Evolutionary conservation across 805 yeast genomes (phyloP).

Genomic region (Teunomyces tritomae): DNA sequence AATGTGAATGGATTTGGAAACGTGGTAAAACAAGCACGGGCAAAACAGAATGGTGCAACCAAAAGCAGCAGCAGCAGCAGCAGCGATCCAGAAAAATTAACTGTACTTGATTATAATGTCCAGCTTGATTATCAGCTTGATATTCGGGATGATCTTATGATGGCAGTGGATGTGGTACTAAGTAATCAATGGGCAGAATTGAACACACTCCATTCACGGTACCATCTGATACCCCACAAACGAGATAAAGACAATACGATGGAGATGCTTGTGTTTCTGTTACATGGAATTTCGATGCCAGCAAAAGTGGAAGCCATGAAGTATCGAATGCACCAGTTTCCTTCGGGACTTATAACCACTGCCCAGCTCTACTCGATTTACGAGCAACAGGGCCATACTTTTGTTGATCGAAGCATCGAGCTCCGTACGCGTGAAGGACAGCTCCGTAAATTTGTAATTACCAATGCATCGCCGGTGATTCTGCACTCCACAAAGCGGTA

Average conservation of each 20-base stretch:
- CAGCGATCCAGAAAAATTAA: slow-evolving; percentile 4
- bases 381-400: slow-evolving; percentile 44
- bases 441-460: slow-evolving; percentile 39
- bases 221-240: slow-evolving; percentile 14
- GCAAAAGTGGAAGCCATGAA: slow-evolving; percentile 37
- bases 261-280: slow-evolving; percentile 32
- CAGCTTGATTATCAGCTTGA: slow-evolving; percentile 39
- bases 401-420: slow-evolving; percentile 48
- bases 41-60: neutral
- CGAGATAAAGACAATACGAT: slow-evolving; percentile 5
- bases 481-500: slow-evolving; percentile 32
- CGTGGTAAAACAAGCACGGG: neutral
- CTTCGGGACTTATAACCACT: slow-evolving; percentile 39
- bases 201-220: slow-evolving; percentile 24
- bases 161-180: slow-evolving; percentile 32
- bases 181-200: slow-evolving; percentile 40
- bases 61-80: neutral
- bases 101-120: slow-evolving; percentile 34
- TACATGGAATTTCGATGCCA: slow-evolving; percentile 31
- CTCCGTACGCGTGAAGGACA: slow-evolving; percentile 32
- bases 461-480: slow-evolving; percentile 45
- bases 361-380: slow-evolving; percentile 51
- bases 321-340: slow-evolving; percentile 32
- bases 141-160: slow-evolving; percentile 24
- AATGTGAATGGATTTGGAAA: neutral